Evolutionary conservation across 2,329 filamentous ascomycete genomes (phyloP).

Genomic region (Zasmidium cellare): DNA sequence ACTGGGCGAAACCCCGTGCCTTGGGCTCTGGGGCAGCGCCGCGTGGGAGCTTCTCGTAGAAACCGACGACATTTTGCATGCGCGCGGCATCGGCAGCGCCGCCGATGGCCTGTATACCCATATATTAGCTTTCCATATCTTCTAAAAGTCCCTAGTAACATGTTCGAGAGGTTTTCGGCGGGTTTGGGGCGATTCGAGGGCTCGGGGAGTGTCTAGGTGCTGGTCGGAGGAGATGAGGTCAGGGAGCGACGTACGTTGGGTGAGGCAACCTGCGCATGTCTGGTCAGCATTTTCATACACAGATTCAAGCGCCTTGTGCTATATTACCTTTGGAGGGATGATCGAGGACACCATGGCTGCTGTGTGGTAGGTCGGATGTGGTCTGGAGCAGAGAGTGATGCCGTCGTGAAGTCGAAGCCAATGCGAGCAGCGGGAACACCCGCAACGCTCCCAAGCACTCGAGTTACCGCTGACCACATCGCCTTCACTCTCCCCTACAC

Average conservation of each 20-base stretch:
- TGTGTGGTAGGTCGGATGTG: conserved; percentile 20
- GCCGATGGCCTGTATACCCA: conserved; percentile 75
- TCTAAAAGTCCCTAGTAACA: not conserved
- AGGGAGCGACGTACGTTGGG: conserved; percentile 67
- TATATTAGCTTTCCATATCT: conserved; percentile 21
- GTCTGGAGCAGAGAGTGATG: conserved; percentile 12
- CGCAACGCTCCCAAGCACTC: conserved; percentile 1
- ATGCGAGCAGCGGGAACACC: conserved; percentile 4
- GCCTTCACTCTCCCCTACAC: not conserved
- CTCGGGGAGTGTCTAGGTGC: not conserved
- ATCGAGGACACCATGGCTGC: conserved; percentile 70
- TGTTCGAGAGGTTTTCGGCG: not conserved
- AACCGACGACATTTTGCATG: conserved; percentile 97
- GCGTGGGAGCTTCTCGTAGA: conserved; percentile 98
- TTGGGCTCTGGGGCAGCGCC: conserved; percentile 82
- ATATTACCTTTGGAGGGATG: conserved; percentile 91
- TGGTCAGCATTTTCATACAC: conserved; percentile 35
- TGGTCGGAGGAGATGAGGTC: conserved; percentile 7
- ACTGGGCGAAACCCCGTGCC: conserved; percentile 77
- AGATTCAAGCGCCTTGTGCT: not conserved
- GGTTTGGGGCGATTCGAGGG: not conserved
- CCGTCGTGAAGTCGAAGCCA: conserved; percentile 14
- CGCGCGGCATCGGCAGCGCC: conserved; percentile 92
- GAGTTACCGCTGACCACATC: conserved; percentile 5
- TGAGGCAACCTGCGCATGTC: conserved; percentile 67